Evolutionary conservation across 306 rosid species (phyloP).

Genomic region (Trichosanthes cucumerina): DNA sequence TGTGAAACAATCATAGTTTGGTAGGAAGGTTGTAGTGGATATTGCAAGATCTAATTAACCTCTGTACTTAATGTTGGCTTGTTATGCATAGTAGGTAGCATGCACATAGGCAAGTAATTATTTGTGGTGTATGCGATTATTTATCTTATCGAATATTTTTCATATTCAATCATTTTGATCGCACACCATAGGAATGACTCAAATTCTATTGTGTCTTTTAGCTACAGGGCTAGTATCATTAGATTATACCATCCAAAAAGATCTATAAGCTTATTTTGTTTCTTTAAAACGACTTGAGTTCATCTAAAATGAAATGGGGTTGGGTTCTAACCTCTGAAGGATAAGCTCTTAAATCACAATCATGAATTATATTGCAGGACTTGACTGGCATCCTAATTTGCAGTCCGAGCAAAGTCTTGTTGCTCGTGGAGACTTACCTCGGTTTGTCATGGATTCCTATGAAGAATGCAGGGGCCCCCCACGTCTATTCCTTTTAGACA

Average conservation of each 20-base stretch:
- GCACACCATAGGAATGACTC: neutral
- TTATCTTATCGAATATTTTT: neutral
- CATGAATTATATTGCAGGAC: slow-evolving; percentile 45
- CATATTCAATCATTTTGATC: neutral
- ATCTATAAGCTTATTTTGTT: neutral
- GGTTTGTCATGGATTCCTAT: slow-evolving; percentile 91
- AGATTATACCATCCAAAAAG: neutral
- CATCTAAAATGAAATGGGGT: neutral
- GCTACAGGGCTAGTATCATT: neutral
- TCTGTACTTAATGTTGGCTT: neutral
- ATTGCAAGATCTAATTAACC: neutral
- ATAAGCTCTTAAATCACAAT: neutral
- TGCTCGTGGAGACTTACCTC: slow-evolving; percentile 76
- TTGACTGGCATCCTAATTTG: slow-evolving; percentile 85
- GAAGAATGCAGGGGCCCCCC: slow-evolving; percentile 96
- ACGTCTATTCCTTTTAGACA: slow-evolving; percentile 78
- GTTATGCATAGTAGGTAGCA: neutral
- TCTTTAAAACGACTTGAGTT: neutral
- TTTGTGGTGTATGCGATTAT: neutral
- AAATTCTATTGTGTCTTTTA: neutral
- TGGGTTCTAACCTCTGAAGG: neutral
- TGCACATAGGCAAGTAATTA: neutral
- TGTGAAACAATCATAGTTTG: neutral
- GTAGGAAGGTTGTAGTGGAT: neutral
- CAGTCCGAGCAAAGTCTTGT: slow-evolving; percentile 51